phyloP scores from a whole-genome alignment of 2,329 filamentous ascomycete species.

The Aspergillus sp. region DNA sequence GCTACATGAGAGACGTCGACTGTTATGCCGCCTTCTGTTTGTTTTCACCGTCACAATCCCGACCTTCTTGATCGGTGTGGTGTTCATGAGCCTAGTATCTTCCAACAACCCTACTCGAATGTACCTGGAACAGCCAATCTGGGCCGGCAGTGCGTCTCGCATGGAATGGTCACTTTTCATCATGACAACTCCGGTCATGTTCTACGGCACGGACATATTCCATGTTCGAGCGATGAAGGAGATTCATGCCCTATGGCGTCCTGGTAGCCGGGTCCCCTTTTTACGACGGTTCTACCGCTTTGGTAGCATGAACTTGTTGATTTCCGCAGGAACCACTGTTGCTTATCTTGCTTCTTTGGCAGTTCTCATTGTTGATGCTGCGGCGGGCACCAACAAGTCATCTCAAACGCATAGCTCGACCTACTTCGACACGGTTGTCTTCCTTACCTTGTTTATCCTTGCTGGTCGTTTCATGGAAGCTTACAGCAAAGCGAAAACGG shows the following conservation, averaged over 20 bases:
- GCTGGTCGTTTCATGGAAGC: conserved; percentile 58
- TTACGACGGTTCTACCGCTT: conserved; percentile 79
- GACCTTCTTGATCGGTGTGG: conserved; percentile 78
- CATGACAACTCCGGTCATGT: conserved; percentile 77
- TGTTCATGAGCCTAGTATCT: conserved; percentile 79
- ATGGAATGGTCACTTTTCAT: conserved; percentile 74
- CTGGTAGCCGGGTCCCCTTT: conserved; percentile 64
- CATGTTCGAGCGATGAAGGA: conserved; percentile 75
- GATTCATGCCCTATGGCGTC: conserved; percentile 68
- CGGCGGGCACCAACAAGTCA: conserved; percentile 18
- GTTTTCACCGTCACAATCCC: conserved; percentile 67
- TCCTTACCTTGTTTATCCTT: conserved; percentile 81
- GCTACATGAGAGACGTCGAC: conserved; percentile 58
- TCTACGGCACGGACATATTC: conserved; percentile 79
- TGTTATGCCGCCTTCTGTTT: conserved; percentile 64
- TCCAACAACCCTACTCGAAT: conserved; percentile 50
- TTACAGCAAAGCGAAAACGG: conserved; percentile 85
- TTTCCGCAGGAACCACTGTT: conserved; percentile 80
- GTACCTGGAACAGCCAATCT: conserved; percentile 65
- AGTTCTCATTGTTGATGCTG: conserved; percentile 60
- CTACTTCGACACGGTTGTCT: conserved; percentile 92
- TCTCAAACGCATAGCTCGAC: conserved; percentile 50
- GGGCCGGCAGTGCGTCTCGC: conserved; percentile 62
- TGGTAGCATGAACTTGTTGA: conserved; percentile 92
- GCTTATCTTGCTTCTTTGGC: conserved; percentile 78